Percentiles rank a stretch among this genome's conserved stretches.
phyloP scores from a whole-genome alignment of 23 red algal genomes.

The Gracilaria vermiculophylla region DNA sequence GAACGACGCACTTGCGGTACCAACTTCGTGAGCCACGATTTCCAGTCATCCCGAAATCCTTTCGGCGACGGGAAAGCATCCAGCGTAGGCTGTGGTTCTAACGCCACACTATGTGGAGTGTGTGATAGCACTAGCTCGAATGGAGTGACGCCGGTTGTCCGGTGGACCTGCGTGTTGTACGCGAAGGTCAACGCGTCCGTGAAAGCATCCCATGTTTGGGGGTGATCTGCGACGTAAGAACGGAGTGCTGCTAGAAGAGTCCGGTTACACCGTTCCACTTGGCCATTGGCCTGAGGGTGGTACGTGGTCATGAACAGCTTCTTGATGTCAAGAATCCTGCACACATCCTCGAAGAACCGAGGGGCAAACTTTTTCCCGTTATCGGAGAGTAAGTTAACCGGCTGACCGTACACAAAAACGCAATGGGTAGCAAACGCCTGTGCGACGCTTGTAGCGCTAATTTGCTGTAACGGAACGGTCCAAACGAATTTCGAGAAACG shows the following conservation, averaged over 20 bases:
- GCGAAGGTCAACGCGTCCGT: too few relatives aligned
- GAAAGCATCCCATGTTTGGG: neutral
- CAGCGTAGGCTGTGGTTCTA: neutral
- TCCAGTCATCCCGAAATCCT: neutral
- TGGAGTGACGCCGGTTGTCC: neutral
- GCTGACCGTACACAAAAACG: too few relatives aligned
- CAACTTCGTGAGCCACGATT: neutral
- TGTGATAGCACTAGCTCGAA: constrained; percentile 24
- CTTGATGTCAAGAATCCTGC: neutral
- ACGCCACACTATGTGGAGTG: neutral
- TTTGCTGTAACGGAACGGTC: neutral
- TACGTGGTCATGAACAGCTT: neutral
- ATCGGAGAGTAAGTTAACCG: too few relatives aligned
- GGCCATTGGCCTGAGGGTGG: constrained; percentile 2
- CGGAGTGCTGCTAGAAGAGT: neutral
- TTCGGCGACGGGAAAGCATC: neutral
- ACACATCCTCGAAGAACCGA: too few relatives aligned
- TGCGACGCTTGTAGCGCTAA: neutral
- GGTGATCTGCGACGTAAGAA: constrained; percentile 1
- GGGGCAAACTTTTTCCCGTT: too few relatives aligned
- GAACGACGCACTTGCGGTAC: neutral
- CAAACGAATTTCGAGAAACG: neutral
- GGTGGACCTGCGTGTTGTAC: too few relatives aligned
- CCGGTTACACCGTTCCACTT: neutral
- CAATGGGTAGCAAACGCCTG: neutral